A percentile compares a stretch with the other conserved stretches of the same genome.
Evolutionary conservation across 2,329 filamentous ascomycete species (phyloP).

Genomic region (Verticillium nonalfalfae): DNA sequence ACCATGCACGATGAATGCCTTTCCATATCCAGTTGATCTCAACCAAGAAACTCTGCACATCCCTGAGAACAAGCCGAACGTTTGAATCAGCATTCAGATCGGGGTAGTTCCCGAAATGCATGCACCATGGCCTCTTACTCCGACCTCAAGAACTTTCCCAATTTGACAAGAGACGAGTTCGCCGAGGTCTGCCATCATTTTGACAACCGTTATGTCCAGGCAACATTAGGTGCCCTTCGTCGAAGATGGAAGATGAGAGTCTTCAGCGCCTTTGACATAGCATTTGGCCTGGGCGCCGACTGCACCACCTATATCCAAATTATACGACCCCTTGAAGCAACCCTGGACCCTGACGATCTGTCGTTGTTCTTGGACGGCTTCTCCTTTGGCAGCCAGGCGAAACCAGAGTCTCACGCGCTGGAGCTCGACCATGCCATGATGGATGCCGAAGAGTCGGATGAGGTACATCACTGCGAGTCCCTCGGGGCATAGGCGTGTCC

Average conservation of each 20-base stretch:
- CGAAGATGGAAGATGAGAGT: slow-evolving; percentile 48
- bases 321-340: slow-evolving; percentile 42
- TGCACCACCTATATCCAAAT: slow-evolving; percentile 51
- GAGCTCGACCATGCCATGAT: slow-evolving; percentile 38
- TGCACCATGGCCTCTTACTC: neutral
- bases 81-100: no score
- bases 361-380: slow-evolving; percentile 38
- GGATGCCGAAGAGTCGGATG: slow-evolving; percentile 43
- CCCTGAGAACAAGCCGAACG: no score
- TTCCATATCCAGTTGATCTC: no score
- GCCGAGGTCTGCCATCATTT: slow-evolving; percentile 57
- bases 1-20: no score
- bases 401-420: slow-evolving; percentile 13
- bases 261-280: slow-evolving; percentile 42
- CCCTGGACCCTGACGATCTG: slow-evolving; percentile 36
- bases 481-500: neutral
- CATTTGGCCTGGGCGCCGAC: slow-evolving; percentile 32
- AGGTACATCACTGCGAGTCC: slow-evolving; percentile 28
- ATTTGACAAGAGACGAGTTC: slow-evolving; percentile 56
- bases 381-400: slow-evolving; percentile 27
- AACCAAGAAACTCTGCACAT: no score
- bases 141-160: slow-evolving; percentile 49
- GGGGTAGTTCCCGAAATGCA: neutral
- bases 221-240: slow-evolving; percentile 48
- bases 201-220: slow-evolving; percentile 52